Percentiles rank a stretch among this genome's conserved stretches.
Evolutionary conservation across 495 filamentous ascomycete genomes (phyloP).

Genomic region (Xylaria bambusicola): DNA sequence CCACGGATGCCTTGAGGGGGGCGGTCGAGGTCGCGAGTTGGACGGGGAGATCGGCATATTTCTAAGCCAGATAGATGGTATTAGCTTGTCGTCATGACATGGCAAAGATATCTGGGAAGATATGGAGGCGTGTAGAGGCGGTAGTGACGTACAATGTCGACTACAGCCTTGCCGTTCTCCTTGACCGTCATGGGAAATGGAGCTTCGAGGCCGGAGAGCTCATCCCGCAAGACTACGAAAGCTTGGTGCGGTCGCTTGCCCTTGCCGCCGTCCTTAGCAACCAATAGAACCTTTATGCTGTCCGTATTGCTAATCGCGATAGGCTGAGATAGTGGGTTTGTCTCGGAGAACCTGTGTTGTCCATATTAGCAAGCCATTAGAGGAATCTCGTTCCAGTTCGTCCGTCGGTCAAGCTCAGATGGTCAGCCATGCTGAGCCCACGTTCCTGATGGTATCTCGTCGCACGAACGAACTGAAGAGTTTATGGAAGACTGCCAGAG

Average conservation of each 20-base stretch:
- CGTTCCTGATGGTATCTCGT: too few species aligned
- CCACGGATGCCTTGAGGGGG: slow-evolving; percentile 72
- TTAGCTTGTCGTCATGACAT: background rate
- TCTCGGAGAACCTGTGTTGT: slow-evolving; percentile 59
- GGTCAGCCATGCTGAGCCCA: too few species aligned
- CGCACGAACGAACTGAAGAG: too few species aligned
- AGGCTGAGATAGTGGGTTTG: slow-evolving; percentile 62
- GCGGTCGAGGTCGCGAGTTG: slow-evolving; percentile 70
- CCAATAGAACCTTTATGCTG: slow-evolving; percentile 78
- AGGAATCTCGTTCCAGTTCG: too few species aligned
- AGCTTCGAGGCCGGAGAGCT: slow-evolving; percentile 75
- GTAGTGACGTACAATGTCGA: slow-evolving; percentile 69
- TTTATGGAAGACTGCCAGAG: too few species aligned
- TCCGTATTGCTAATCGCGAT: slow-evolving; percentile 68
- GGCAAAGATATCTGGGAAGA: background rate
- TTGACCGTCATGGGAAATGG: slow-evolving; percentile 85
- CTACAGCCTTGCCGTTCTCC: slow-evolving; percentile 79
- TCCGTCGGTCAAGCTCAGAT: too few species aligned
- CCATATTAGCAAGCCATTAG: slow-evolving; percentile 17
- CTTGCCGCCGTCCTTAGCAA: slow-evolving; percentile 74
- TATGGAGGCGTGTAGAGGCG: too few species aligned
- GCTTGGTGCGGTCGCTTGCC: slow-evolving; percentile 88
- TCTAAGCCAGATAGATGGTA: slow-evolving; percentile 52
- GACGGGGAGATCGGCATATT: slow-evolving; percentile 83
- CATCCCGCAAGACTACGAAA: slow-evolving; percentile 80